Evolutionary conservation across 2,329 filamentous ascomycete species (phyloP).

Genomic region (Stromatinia cepivora): DNA sequence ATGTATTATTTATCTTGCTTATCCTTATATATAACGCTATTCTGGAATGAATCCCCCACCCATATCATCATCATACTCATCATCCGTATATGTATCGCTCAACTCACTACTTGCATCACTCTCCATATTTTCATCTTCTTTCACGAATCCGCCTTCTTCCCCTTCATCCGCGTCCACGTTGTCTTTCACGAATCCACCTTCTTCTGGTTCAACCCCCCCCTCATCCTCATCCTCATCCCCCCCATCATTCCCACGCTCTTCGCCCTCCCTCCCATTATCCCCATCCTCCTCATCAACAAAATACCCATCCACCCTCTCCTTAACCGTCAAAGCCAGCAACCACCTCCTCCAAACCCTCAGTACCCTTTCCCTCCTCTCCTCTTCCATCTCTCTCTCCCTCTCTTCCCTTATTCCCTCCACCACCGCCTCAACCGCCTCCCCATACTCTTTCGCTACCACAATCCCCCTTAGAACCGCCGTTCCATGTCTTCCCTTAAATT

Average conservation of each 20-base stretch:
- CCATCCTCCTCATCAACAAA: conserved; percentile 32
- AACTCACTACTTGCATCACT: conserved; percentile 42
- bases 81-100: conserved; percentile 17
- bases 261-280: conserved; percentile 63
- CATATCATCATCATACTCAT: conserved; percentile 44
- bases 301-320: conserved; percentile 38
- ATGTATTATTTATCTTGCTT: not conserved
- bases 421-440: conserved; percentile 69
- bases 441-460: conserved; percentile 71
- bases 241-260: conserved; percentile 55
- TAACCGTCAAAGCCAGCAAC: conserved; percentile 66
- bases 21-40: conserved; percentile 27
- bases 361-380: conserved; percentile 61
- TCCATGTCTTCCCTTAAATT: conserved; percentile 81
- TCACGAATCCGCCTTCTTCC: not conserved
- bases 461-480: conserved; percentile 80
- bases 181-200: conserved; percentile 32
- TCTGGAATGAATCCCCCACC: conserved; percentile 48
- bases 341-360: conserved; percentile 74
- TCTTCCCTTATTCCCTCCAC: conserved; percentile 68
- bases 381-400: conserved; percentile 61
- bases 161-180: conserved; percentile 23
- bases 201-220: conserved; percentile 67
- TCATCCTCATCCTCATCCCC: conserved; percentile 14
- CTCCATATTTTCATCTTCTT: conserved; percentile 43